Evolutionary conservation across 129 eudicot species (phyloP), one percentile per base, ranked within the genome.

Genomic region (Helichrysum umbraculigerum): DNA sequence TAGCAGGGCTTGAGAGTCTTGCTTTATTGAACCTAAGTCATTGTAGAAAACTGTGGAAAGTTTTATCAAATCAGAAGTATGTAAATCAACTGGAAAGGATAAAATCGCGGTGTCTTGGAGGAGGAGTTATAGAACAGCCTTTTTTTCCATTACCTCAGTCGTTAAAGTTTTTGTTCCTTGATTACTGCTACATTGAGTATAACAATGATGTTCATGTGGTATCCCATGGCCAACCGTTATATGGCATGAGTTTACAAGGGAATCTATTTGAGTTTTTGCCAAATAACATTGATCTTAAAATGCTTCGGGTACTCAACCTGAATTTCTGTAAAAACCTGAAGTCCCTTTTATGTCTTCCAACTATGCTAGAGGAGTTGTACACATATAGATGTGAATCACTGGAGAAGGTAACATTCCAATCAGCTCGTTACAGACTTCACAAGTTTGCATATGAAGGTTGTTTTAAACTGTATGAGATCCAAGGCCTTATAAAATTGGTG

Each of bases 401-500:
- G 4, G 44, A 64, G 20, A 32, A 29, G 30, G 12, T 64, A 30
- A 64, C 69, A 32, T 64, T 64, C 41, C 69, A 64, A 64, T 64
- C 69, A 30, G 69, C 69, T 15, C 69, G 42, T 64, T 64, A 30
- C 69, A 30, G 42, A 29, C 66, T 72, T 17, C n/a, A 19, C 17
- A 10, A 4, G 66, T 34, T 72, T 32, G 28, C 14, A 16, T 33
- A 54, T 56, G 66, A 72, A 54, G 76, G 76, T 33, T 72, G 76
- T 72, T 72, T 72, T 11, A 72, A 34, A 32, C 33, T 72, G 51
- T 56, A 16, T 72, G 66, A 72, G 12, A 54, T 72, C 56, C 34
- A 72, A 72, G 76, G 76, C 14, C 66, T 72, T 4, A n/a, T 72
- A 5, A 72, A 56, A 35, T 58, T 72, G 19, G 52, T 32, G 9